Conservation (phyloP, 768 basidiomycete species). For the Mycena leptocephala region DNA sequence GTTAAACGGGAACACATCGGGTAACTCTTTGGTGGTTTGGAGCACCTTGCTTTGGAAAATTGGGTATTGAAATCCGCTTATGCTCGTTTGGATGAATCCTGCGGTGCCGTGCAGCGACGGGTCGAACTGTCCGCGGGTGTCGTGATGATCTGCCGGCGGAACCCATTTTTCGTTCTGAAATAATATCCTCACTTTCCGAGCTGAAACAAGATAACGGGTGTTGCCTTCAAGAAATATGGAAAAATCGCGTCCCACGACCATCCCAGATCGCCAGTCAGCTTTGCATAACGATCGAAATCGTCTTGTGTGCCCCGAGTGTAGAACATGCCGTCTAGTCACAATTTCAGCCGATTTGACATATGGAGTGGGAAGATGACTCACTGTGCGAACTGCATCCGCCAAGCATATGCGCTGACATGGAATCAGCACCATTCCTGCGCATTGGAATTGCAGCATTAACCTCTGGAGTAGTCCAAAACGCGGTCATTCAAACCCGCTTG, state of each 20-base stretch:
- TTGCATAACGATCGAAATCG: constrained; percentile 50
- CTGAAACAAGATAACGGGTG: not conserved
- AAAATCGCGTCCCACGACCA: constrained; percentile 54
- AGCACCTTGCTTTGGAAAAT: constrained; percentile 43
- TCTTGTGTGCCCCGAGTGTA: constrained; percentile 51
- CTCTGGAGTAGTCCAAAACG: constrained; percentile 4
- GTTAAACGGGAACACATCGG: constrained; percentile 36
- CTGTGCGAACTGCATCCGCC: constrained; percentile 50
- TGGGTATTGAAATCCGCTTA: constrained; percentile 46
- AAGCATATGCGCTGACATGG: constrained; percentile 33
- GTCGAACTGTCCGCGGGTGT: constrained; percentile 55
- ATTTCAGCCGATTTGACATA: not conserved
- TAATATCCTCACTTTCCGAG: not conserved
- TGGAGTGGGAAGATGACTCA: constrained; percentile 26
- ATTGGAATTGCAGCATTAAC: constrained; percentile 2
- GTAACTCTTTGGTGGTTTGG: constrained; percentile 40
- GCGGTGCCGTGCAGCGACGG: constrained; percentile 53
- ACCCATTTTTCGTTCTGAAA: constrained; percentile 54
- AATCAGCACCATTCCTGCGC: not conserved
- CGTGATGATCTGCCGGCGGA: constrained; percentile 55
- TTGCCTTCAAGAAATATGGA: constrained; percentile 49
- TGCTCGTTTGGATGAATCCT: constrained; percentile 49
- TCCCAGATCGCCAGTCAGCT: constrained; percentile 48
- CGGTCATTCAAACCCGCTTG: constrained; percentile 11
- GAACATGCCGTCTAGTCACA: constrained; percentile 44